Evolutionary conservation across 192 early-diverging fungal species (phyloP).

Genomic region (Gaertneriomyces sp.): DNA sequence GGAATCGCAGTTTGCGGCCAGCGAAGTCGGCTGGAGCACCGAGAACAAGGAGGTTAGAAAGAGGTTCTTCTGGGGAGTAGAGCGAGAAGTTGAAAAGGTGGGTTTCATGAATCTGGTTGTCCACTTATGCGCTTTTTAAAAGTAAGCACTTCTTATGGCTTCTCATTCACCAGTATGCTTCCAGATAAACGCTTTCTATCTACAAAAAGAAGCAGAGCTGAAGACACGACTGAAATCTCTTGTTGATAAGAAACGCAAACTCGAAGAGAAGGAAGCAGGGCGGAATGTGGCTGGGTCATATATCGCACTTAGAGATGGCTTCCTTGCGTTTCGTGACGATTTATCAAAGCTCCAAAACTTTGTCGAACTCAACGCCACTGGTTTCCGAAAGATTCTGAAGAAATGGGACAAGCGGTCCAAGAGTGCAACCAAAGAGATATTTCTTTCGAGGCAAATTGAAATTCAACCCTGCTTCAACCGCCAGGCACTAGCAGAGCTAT

Average conservation of each 20-base stretch:
- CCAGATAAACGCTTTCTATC: slow-evolving; percentile 91
- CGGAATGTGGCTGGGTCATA: slow-evolving; percentile 56
- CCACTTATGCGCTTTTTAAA: background rate
- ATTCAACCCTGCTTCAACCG: slow-evolving; percentile 97
- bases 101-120: background rate
- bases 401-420: slow-evolving; percentile 99
- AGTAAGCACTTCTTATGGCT: background rate
- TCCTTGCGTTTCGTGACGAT: slow-evolving; percentile 86
- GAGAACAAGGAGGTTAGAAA: slow-evolving; percentile 83
- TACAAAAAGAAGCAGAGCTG: slow-evolving; percentile 93
- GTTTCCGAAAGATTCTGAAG: slow-evolving; percentile 98
- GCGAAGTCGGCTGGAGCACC: slow-evolving; percentile 16
- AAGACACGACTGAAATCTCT: slow-evolving; percentile 80
- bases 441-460: slow-evolving; percentile 94
- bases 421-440: slow-evolving; percentile 95
- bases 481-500: slow-evolving; percentile 83
- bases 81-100: slow-evolving; percentile 94
- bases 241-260: slow-evolving; percentile 42
- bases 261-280: slow-evolving; percentile 8
- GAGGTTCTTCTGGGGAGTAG: slow-evolving; percentile 95
- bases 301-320: slow-evolving; percentile 81
- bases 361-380: slow-evolving; percentile 92
- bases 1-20: background rate
- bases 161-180: background rate
- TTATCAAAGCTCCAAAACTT: slow-evolving; percentile 97